A percentile compares a stretch with the other conserved stretches of the same genome.
Evolutionary conservation across 805 yeast species (phyloP).

Genomic region (Sporopachydermia lactativora): DNA sequence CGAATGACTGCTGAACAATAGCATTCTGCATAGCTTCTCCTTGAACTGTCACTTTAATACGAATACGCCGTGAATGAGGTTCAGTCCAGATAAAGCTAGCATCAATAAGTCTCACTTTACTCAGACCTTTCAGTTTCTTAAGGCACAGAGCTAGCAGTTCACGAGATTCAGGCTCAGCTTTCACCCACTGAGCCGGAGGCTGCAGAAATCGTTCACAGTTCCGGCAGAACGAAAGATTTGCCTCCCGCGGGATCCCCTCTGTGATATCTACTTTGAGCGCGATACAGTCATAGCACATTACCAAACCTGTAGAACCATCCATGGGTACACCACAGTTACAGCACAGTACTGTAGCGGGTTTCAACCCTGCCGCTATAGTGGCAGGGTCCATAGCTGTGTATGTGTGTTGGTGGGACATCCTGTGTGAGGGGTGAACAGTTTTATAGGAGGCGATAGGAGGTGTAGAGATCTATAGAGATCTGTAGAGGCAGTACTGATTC

Average conservation of each 20-base stretch:
- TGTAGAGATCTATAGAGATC: too few relatives aligned
- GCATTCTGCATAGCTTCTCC: constrained; percentile 93
- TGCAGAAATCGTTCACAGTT: constrained; percentile 93
- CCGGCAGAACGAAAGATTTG: constrained; percentile 85
- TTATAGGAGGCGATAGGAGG: too few relatives aligned
- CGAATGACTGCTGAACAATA: constrained; percentile 85
- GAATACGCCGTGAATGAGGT: constrained; percentile 93
- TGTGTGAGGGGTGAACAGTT: too few relatives aligned
- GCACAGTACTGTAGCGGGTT: constrained; percentile 75
- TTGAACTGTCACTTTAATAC: constrained; percentile 84
- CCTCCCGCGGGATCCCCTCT: constrained; percentile 88
- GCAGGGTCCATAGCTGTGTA: background rate
- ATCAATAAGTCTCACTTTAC: constrained; percentile 75
- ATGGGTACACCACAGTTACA: constrained; percentile 98
- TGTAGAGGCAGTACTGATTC: too few relatives aligned
- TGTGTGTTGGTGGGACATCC: background rate
- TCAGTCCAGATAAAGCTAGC: constrained; percentile 98
- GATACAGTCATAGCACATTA: constrained; percentile 96
- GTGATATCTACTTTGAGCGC: constrained; percentile 88
- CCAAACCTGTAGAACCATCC: constrained; percentile 87
- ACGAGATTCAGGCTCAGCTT: constrained; percentile 82
- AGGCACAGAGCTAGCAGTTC: constrained; percentile 85
- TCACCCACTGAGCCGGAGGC: constrained; percentile 90
- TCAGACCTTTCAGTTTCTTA: constrained; percentile 76
- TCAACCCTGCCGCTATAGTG: background rate